Percentiles rank a stretch among this genome's conserved stretches.
These are phyloP conservation scores for Gynochthodes officinalis DNA, from an alignment of 257 asterid species.

Conservation along the genomic window DNA sequence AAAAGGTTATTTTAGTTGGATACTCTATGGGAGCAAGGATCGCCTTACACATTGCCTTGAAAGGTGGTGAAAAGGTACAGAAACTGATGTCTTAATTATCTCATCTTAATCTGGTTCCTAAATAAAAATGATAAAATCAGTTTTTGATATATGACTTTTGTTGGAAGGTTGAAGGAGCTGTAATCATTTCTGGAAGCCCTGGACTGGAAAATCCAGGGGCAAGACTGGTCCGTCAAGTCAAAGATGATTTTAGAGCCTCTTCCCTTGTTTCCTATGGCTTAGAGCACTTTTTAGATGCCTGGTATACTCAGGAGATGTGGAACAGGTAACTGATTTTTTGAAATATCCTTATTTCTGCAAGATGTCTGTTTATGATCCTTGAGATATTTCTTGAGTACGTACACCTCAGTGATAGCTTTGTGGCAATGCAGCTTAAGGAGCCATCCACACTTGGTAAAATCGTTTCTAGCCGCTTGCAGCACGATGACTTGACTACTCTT, in stretches of 20 bases:
- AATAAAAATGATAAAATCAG: not conserved
- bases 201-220: slow-evolving; percentile 64
- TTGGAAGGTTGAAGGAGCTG: slow-evolving; percentile 68
- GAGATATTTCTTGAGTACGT: not conserved
- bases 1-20: slow-evolving; percentile 69
- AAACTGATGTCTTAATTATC: not conserved
- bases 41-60: slow-evolving; percentile 67
- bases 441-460: slow-evolving; percentile 66
- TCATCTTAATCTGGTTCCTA: not conserved
- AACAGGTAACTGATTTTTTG: slow-evolving; percentile 46
- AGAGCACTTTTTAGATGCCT: slow-evolving; percentile 54
- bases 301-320: slow-evolving; percentile 93
- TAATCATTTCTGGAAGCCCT: slow-evolving; percentile 89
- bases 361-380: not conserved
- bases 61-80: slow-evolving; percentile 58
- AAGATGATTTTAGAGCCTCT: slow-evolving; percentile 81
- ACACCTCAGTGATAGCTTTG: not conserved
- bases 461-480: slow-evolving; percentile 54
- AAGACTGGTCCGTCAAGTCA: slow-evolving; percentile 59
- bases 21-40: slow-evolving; percentile 98
- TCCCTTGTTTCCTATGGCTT: slow-evolving; percentile 66
- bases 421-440: slow-evolving; percentile 61
- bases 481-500: slow-evolving; percentile 60
- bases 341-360: not conserved
- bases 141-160: not conserved